These are phyloP conservation scores for Kodamaea sp. DNA, from an alignment of 1,139 yeast genomes.

Conservation along the genomic window DNA sequence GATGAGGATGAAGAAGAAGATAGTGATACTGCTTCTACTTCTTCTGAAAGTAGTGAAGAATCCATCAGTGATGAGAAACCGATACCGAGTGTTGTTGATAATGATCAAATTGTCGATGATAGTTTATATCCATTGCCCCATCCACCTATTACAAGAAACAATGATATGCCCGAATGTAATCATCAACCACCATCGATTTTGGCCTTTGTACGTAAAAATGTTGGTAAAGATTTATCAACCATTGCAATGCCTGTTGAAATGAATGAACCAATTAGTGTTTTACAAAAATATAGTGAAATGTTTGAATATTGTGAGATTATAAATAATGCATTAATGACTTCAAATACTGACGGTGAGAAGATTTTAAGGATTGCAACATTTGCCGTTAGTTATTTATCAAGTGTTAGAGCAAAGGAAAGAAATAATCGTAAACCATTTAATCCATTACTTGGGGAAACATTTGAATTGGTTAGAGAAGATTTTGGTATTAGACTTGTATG, in stretches of 20 bases:
- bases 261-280: conserved; percentile 83
- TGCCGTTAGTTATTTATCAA: conserved; percentile 71
- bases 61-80: not conserved
- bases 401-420: conserved; percentile 70
- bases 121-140: conserved; percentile 65
- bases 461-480: conserved; percentile 77
- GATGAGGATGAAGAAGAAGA: conserved; percentile 16
- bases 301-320: conserved; percentile 72
- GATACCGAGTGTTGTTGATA: not conserved
- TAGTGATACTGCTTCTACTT: conserved; percentile 13
- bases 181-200: conserved; percentile 79
- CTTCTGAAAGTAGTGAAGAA: conserved; percentile 10
- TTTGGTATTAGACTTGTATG: conserved; percentile 63
- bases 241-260: conserved; percentile 93
- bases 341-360: conserved; percentile 50
- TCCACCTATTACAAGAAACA: conserved; percentile 49
- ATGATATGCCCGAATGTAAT: conserved; percentile 56
- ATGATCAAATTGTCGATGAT: conserved; percentile 19
- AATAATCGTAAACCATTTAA: conserved; percentile 86
- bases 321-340: conserved; percentile 51
- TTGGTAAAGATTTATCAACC: conserved; percentile 84
- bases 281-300: conserved; percentile 76
- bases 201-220: conserved; percentile 78
- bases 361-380: conserved; percentile 73
- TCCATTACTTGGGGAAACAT: conserved; percentile 86